Evolutionary conservation across 23 red algal genomes (phyloP), one percentile per base, ranked within the genome.

Genomic region (Agarophyton chilense): DNA sequence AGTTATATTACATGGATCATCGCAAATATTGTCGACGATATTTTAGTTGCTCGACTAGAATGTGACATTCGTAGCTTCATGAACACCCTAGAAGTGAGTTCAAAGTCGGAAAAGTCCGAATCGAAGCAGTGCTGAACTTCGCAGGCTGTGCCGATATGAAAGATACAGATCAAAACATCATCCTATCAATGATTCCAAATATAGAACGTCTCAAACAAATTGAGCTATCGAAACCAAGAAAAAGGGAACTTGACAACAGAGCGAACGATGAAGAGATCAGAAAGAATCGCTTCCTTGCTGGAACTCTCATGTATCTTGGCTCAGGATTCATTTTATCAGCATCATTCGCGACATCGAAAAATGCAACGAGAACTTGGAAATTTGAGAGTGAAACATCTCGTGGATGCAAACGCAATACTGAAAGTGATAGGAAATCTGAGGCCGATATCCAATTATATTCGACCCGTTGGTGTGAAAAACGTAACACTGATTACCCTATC

Each of bases 1-100:
- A 55, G 24, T 12, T 18, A 34, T 6, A 86, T 86, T 3, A n/a
- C 63, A 7, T 26, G 72, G 25, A 12, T 73, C 26, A 62, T 86
- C 16, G 63, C 82, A 2, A 86, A 74, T 43, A 55, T 86, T 11
- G 82, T 72, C 21, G 63, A 86, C 43, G 41, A 86, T 12, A 31
- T 73, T 2, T 63, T 86, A 12, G 1, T 72, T 46, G 62, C 63
- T 7, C 62, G 61, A 1, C 39, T 10, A 14, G 18, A 28, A 0
- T 9, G 17, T 22, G 6, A 26, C 7, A 74, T 86, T 43, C 10
- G 65, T 9, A 3, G 21, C 12, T 86, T 86, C 43, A 47, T 63
- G 0, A 19, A 86, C 29, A 25, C 63, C 3, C 35, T 86, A 29
- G 33, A 26, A 26, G 4, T 0, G 32, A 58, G 45, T 67, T 65